Base-by-base conservation (phyloP, 2,329 filamentous ascomycete genomes). In the Aspergillus novofumigatus region DNA sequence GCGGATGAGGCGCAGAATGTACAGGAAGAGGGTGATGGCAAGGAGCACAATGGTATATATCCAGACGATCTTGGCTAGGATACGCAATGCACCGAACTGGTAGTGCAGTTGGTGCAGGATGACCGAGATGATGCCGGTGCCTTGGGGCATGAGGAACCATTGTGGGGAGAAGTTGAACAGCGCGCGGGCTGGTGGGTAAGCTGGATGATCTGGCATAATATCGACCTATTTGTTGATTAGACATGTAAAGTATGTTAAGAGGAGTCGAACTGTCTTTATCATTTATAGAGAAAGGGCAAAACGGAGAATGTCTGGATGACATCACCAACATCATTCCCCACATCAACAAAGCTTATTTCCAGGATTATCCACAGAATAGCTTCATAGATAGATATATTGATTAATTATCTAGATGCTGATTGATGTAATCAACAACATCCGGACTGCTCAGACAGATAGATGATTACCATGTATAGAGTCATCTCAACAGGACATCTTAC, bases 81-180 rank as follows among this genome's bases (percentile, higher is more conserved):
- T 69, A 17, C 58, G 56, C 3, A 78, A 63, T 3, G 72, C 75
- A 1, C 58, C 54, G 60, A 78, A 79, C 59, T 76, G 75, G 57
- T 78, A 78, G 57, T 72, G 64, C 1, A 76, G 62, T 49, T 72
- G 68, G 56, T 72, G 67, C 1, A 78, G 67, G 48, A 75, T 64
- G 7, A 75, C 60, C 14, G 70, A 66, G 7, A 74, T 59, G 55
- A 75, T 73, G 25, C 71, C 69, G 2, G 68, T 76, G 20, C 74
- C 73, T 62, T 77, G 74, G 0, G 75, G 69, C 26, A 76, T 56
- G 7, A 76, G 67, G 57, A 77, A 75, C 71, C 73, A 75, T 60
- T 65, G 65, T 9, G 71, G 71, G 1, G 66, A 65, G 56, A 75
- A 75, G 51, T 68, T 67, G 57, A 65, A 69, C n/a, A 76, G 55